Base-by-base conservation (phyloP, 2,329 filamentous ascomycete genomes). In the Colletotrichum lini region DNA sequence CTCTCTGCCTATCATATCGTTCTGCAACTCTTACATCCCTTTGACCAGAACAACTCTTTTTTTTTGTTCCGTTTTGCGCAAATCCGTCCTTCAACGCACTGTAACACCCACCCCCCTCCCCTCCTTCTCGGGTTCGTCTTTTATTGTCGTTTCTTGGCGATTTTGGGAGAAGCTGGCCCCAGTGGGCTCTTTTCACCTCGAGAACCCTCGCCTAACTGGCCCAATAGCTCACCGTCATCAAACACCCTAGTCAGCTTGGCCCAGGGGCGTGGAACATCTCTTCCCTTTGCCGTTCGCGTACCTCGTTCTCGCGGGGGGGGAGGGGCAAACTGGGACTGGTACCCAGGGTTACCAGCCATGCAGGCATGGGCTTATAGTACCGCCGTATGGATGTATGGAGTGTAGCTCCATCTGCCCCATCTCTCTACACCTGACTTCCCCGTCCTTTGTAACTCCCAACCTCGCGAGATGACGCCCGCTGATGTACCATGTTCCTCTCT, bases 401-500 rank as follows among this genome's bases (percentile, higher is more conserved):
- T 30, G 53, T 40, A 42, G 23, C 45, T 45, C 57, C 54, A 16
- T 49, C 30, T 13, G 15, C 15, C 42, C 23, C 30, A 52, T 30
- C 23, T 30, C 30, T 9, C n/a, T 44, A 26, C 26, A 26, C 26
- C 26, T 26, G 26, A 26, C 26, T 26, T 26, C 26, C 26, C 26
- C 26, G 3, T 26, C 26, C 18, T 58, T 15, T 30, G 64, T 68
- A 30, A 47, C 13, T 47, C 65, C 65, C 58, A 59, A 49, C 58
- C 58, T 68, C 58, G 58, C 49, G 65, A 71, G 35, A 49, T 68
- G 44, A 53, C 21, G 58, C 52, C 52, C 38, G 45, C 16, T 40
- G 65, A n/a, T 21, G 53, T 54, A 26, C 54, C 40, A 12, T 56
- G 26, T 35, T 52, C 1, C 16, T 38, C 44, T 26, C 45, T 1